Evolutionary conservation across 768 basidiomycete genomes (phyloP).

Genomic region (Russula earlei): DNA sequence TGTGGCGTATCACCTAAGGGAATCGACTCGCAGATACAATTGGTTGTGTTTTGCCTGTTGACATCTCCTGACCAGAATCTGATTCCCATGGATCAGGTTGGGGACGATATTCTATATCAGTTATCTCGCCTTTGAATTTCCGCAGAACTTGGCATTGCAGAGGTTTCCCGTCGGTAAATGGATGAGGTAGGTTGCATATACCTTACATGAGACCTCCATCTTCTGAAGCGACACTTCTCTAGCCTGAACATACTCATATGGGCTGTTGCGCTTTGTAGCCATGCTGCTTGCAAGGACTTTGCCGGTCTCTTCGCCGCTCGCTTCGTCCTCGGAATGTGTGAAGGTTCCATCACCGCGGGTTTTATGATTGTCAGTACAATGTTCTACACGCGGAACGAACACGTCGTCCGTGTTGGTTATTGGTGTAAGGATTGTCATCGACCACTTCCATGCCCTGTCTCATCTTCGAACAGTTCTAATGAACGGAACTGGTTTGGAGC

Average conservation of each 20-base stretch:
- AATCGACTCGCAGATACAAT: constrained; percentile 44
- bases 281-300: constrained; percentile 67
- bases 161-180: constrained; percentile 70
- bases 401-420: constrained; percentile 60
- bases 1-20: background rate
- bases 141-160: constrained; percentile 64
- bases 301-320: constrained; percentile 53
- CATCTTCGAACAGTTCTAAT: constrained; percentile 46
- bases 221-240: background rate
- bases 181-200: constrained; percentile 48
- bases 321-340: constrained; percentile 61
- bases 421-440: constrained; percentile 48
- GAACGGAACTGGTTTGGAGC: constrained; percentile 53
- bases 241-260: constrained; percentile 62
- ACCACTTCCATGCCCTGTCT: background rate
- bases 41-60: constrained; percentile 33
- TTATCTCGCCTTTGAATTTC: constrained; percentile 64
- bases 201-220: background rate
- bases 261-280: constrained; percentile 48
- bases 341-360: constrained; percentile 62
- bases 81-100: constrained; percentile 36
- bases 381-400: constrained; percentile 69
- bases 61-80: no score
- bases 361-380: constrained; percentile 70
- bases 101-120: constrained; percentile 68